Percentiles rank a stretch among this genome's conserved stretches.
These are phyloP conservation scores for Myxozyma monticola DNA, from an alignment of 805 yeast species.

Conservation along the genomic window DNA sequence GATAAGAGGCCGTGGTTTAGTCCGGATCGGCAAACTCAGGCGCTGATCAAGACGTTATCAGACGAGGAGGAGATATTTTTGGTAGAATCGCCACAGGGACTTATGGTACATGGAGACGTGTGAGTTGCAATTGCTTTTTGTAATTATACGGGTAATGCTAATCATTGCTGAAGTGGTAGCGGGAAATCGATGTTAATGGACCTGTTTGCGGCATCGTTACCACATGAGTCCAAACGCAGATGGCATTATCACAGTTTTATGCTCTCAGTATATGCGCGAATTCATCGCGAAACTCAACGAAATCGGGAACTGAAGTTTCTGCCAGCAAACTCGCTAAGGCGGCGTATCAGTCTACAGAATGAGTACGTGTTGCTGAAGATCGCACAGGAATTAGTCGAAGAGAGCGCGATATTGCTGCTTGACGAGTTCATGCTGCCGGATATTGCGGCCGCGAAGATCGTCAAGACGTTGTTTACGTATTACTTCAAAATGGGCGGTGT, in stretches of 20 bases:
- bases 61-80: constrained; percentile 61
- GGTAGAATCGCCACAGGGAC: constrained; percentile 63
- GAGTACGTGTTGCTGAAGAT: constrained; percentile 66
- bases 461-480: constrained; percentile 63
- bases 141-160: background rate
- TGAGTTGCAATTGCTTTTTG: background rate
- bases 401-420: constrained; percentile 58
- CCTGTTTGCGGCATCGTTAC: constrained; percentile 64
- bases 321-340: constrained; percentile 10
- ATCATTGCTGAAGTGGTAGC: constrained; percentile 46
- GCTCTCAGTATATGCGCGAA: constrained; percentile 64
- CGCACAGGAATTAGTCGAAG: constrained; percentile 61
- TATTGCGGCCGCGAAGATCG: constrained; percentile 68
- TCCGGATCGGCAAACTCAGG: constrained; percentile 33
- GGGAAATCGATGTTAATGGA: constrained; percentile 77
- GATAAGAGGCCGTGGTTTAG: constrained; percentile 10
- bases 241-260: constrained; percentile 74
- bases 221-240: constrained; percentile 61
- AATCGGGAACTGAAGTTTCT: background rate
- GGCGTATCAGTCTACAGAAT: constrained; percentile 47
- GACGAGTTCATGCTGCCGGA: constrained; percentile 81
- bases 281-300: constrained; percentile 43
- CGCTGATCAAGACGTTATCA: constrained; percentile 51
- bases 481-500: constrained; percentile 76
- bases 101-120: constrained; percentile 50